Evolutionary conservation across 2,329 filamentous ascomycete genomes (phyloP).

Genomic region (Curvularia eragrostidis): DNA sequence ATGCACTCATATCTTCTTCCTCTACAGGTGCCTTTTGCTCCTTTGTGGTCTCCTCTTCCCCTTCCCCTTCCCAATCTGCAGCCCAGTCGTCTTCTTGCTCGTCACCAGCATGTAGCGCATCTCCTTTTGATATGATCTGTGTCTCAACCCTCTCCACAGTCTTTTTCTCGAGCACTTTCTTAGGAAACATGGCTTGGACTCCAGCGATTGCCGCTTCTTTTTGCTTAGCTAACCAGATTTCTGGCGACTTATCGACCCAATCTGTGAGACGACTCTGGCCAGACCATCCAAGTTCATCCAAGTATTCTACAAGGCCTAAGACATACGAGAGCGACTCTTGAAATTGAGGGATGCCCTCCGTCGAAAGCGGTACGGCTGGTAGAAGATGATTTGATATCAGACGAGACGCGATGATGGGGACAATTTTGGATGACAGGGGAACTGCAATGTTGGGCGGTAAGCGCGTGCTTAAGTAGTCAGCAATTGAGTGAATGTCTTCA

Average conservation of each 20-base stretch:
- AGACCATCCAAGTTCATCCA: conserved; percentile 70
- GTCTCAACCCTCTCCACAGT: conserved; percentile 85
- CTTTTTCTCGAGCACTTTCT: conserved; percentile 70
- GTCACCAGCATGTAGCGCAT: conserved; percentile 66
- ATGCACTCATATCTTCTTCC: conserved; percentile 58
- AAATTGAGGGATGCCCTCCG: conserved; percentile 74
- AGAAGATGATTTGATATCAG: conserved; percentile 79
- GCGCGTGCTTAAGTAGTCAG: conserved; percentile 59
- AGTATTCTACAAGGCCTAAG: conserved; percentile 66
- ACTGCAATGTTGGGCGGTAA: conserved; percentile 58
- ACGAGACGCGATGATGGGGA: conserved; percentile 71
- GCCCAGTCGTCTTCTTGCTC: conserved; percentile 72
- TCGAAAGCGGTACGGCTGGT: conserved; percentile 74
- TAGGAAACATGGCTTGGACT: conserved; percentile 72
- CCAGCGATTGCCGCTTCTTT: conserved; percentile 79
- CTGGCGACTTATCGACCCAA: conserved; percentile 82
- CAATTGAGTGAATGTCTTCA: conserved; percentile 47
- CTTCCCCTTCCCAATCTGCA: conserved; percentile 74
- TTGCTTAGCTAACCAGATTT: conserved; percentile 84
- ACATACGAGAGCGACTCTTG: conserved; percentile 72
- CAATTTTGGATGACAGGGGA: conserved; percentile 71
- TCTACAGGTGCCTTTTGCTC: conserved; percentile 41
- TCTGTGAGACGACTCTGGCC: conserved; percentile 69
- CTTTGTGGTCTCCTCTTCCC: conserved; percentile 49
- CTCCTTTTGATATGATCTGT: conserved; percentile 74